phyloP scores from a whole-genome alignment of 805 yeast species.

The Candida sakaeoensis region DNA sequence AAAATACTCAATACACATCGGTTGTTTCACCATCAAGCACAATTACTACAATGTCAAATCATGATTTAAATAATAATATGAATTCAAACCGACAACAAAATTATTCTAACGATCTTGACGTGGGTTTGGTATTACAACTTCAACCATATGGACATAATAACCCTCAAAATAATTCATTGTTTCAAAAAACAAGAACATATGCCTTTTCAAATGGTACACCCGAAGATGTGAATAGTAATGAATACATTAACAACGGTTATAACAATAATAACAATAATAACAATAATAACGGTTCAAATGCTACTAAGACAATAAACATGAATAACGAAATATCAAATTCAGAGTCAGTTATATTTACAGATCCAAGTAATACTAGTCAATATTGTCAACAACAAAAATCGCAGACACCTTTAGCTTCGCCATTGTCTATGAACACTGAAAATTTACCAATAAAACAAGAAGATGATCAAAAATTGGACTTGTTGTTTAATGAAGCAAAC shows the following conservation, averaged over 20 bases:
- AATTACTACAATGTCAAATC: not conserved
- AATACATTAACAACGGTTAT: not conserved
- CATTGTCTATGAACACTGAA: slow-evolving; percentile 4
- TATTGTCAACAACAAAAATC: not conserved
- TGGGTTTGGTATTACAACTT: slow-evolving; percentile 12
- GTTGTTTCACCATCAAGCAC: slow-evolving; percentile 1
- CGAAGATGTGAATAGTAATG: not conserved
- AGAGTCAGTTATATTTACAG: not conserved
- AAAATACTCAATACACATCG: not conserved
- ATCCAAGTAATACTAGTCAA: not conserved
- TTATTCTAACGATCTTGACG: slow-evolving; percentile 23
- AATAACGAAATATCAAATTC: not conserved
- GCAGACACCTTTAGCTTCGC: slow-evolving; percentile 6
- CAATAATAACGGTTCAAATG: not conserved
- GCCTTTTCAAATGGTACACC: not conserved
- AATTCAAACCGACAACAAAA: not conserved
- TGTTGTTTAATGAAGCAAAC: slow-evolving; percentile 2
- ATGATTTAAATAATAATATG: not conserved
- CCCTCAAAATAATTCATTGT: not conserved
- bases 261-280: not conserved
- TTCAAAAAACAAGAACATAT: not conserved
- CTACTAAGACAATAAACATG: not conserved
- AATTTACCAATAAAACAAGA: slow-evolving; percentile 1
- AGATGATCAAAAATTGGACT: not conserved
- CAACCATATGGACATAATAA: not conserved